A percentile compares a stretch with the other conserved stretches of the same genome.
These are phyloP conservation scores for Ensete ventricosum DNA, from an alignment of 176 grass and related monocot species.

Conservation along the genomic window DNA sequence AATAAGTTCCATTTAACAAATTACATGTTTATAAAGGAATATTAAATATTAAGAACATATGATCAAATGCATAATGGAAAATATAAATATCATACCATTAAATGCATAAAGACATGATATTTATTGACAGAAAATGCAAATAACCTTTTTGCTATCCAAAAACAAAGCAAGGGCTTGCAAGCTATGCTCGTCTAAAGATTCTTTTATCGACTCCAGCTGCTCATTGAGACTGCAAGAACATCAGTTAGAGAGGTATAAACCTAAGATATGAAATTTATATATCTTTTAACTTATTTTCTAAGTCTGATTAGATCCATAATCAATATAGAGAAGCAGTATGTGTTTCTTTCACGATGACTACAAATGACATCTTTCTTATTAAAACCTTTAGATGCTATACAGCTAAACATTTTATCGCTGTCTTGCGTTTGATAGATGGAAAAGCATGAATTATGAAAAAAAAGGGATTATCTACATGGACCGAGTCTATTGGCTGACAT, in stretches of 20 bases:
- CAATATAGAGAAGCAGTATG: background rate
- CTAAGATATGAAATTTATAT: background rate
- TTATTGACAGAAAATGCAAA: conserved; percentile 8
- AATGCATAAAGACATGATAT: conserved; percentile 1
- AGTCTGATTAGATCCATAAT: background rate
- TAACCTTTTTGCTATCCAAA: conserved; percentile 77
- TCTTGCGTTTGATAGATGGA: no score
- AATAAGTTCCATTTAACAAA: background rate
- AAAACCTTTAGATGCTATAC: background rate
- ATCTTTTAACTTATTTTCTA: background rate
- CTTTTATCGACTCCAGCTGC: conserved; percentile 71
- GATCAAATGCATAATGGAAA: background rate
- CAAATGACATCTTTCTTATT: background rate
- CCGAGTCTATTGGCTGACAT: no score
- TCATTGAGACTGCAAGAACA: conserved; percentile 53
- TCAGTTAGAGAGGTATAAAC: background rate
- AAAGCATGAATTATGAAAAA: no score
- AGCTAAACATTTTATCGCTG: no score
- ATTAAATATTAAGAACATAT: background rate
- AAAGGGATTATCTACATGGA: no score
- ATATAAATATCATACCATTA: background rate
- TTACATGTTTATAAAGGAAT: background rate
- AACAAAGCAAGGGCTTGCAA: conserved; percentile 54
- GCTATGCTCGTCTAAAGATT: conserved; percentile 66
- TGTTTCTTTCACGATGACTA: background rate